Evolutionary conservation across 495 filamentous ascomycete genomes (phyloP), one percentile per base, ranked within the genome.

Genomic region (Annulohypoxylon moriforme): DNA sequence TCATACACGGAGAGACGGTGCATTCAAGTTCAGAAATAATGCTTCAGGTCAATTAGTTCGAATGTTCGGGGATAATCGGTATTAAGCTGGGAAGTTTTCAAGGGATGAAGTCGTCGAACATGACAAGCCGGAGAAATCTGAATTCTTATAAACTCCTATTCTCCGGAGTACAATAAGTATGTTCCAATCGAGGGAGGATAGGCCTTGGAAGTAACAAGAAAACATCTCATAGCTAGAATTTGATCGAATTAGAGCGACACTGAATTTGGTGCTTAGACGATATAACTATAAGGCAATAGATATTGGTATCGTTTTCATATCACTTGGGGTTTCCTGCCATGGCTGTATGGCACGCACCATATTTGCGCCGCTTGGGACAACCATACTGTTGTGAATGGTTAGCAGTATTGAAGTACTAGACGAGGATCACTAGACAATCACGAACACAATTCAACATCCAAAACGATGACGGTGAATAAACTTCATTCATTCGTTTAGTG

Each of bases 401-500:
- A 34, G n/a, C 7, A 20, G 16, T 11, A 20, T 56, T 20, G 20
- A 7, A 20, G 13, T 20, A 46, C 13, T 31, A 16, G 16, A n/a
- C 7, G n/a, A 18, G 14, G 34, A 13, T 31, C 42, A 49, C 42
- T 40, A 36, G 42, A 27, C 40, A 33, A 31, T 59, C 60, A 61
- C 18, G 13, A 34, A 34, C 49, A 75, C 60, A 68, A 40, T 44
- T 52, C 13, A 47, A 63, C 22, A 64, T 68, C 47, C 67, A 11
- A 47, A 29, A 75, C 69, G 69, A 62, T 77, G 73, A 76, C 69
- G 71, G 74, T 72, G 49, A 60, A 73, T 78, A 62, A 74, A 76
- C 62, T 74, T 78, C 76, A 78, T 78, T 69, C 63, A 75, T 76
- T 78, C 71, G 47, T 78, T 75, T 70, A 66, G 57, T 61, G 50